Percentiles rank a stretch among this genome's conserved stretches.
Conservation (phyloP, 495 filamentous ascomycete genomes). For the Aspergillus sclerotioniger region DNA sequence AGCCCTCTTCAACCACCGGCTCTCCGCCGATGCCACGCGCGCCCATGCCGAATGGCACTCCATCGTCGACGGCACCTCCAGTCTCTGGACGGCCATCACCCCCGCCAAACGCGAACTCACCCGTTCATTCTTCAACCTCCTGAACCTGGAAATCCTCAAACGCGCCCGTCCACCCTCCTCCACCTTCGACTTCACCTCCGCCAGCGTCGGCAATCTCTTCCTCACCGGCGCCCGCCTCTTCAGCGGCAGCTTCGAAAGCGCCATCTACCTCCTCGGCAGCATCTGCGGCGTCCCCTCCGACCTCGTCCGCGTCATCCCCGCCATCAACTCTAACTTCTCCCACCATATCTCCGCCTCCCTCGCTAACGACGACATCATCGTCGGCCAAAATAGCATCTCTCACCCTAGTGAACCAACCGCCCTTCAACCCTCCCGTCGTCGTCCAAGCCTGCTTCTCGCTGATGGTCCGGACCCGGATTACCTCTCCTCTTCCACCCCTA, state of each 20-base stretch:
- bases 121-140: conserved; percentile 79
- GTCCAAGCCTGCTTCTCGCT: conserved; percentile 40
- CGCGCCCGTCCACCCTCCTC: conserved; percentile 69
- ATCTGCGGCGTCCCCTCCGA: conserved; percentile 76
- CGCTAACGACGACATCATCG: conserved; percentile 72
- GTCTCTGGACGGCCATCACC: conserved; percentile 72
- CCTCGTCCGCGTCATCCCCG: conserved; percentile 73
- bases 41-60: conserved; percentile 73
- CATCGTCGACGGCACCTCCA: conserved; percentile 77
- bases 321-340: conserved; percentile 90
- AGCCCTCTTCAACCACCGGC: conserved; percentile 79
- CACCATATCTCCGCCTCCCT: conserved; percentile 89
- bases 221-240: conserved; percentile 81
- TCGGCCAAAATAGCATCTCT: conserved; percentile 88
- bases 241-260: conserved; percentile 75
- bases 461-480: conserved; percentile 32
- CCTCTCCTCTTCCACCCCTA: too few relatives aligned
- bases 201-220: conserved; percentile 92
- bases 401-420: conserved; percentile 67
- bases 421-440: conserved; percentile 37
- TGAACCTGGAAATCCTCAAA: conserved; percentile 92
- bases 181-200: conserved; percentile 83
- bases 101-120: conserved; percentile 88
- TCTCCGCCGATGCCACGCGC: conserved; percentile 50
- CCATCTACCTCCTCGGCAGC: conserved; percentile 76